A percentile compares a stretch with the other conserved stretches of the same genome.
Conservation (phyloP, 345 rosid species). For the Salix koriyanagi region DNA sequence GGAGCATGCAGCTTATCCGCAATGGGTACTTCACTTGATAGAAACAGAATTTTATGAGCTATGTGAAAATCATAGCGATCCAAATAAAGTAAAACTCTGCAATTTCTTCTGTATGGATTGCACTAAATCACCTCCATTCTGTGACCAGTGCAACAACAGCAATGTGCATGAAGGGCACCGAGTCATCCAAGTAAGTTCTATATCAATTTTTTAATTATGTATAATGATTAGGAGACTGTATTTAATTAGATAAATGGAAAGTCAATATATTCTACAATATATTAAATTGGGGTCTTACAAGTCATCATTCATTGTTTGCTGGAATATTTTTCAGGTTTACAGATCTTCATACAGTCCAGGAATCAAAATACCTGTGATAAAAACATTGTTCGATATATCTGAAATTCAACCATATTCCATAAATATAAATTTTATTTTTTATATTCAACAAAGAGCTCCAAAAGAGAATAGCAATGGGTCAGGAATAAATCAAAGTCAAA, state of each 20-base stretch:
- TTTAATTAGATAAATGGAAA: no score
- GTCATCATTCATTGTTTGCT: neutral
- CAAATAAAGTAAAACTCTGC: neutral
- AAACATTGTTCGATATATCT: neutral
- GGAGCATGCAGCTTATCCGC: neutral
- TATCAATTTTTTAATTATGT: no score
- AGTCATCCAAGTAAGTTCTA: constrained; percentile 1
- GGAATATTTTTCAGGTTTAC: neutral
- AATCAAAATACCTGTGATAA: neutral
- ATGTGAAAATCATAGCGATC: neutral
- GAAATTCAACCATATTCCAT: constrained; percentile 1
- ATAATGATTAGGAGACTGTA: no score
- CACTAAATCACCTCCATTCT: neutral
- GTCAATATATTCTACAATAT: no score
- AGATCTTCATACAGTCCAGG: constrained; percentile 7
- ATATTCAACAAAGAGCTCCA: neutral
- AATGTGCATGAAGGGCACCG: neutral
- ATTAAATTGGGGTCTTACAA: neutral
- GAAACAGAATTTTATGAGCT: constrained; percentile 6
- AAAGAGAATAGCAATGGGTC: neutral
- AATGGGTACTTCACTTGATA: neutral
- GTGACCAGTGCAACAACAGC: neutral
- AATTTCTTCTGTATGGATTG: constrained; percentile 6
- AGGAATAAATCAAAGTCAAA: neutral
- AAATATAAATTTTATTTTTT: neutral